phyloP scores from a whole-genome alignment of 2,329 filamentous ascomycete genomes.

The Penicillium brevicompactum region DNA sequence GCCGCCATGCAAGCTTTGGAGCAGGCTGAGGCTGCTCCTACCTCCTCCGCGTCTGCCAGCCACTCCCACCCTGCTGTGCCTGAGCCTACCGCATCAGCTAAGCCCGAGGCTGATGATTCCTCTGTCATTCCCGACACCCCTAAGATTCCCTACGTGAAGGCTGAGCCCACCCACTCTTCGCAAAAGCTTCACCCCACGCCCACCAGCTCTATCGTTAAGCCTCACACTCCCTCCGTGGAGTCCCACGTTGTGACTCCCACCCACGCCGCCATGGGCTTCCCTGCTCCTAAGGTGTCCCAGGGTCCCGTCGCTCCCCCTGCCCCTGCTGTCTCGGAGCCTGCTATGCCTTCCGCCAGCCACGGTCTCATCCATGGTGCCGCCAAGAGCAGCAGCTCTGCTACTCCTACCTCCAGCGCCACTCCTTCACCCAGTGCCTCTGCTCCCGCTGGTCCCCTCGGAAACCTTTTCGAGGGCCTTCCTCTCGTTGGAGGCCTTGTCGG shows the following conservation, averaged over 20 bases:
- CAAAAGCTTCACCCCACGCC: neutral
- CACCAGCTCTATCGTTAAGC: neutral
- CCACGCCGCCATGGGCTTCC: slow-evolving; percentile 2
- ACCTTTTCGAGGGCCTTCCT: slow-evolving; percentile 1
- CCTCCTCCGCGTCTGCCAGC: neutral
- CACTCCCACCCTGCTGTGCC: too few relatives aligned
- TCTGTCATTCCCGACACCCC: neutral
- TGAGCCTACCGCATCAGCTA: neutral
- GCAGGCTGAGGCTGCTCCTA: slow-evolving; percentile 8
- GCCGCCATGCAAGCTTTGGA: slow-evolving; percentile 18
- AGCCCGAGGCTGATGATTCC: neutral
- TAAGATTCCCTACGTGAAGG: neutral
- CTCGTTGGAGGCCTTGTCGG: slow-evolving; percentile 11
- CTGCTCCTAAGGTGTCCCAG: slow-evolving; percentile 4
- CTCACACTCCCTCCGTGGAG: neutral
- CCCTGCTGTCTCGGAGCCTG: neutral
- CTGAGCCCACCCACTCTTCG: neutral
- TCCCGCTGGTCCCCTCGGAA: neutral
- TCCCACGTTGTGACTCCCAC: neutral
- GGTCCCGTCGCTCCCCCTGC: neutral
- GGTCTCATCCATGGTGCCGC: neutral
- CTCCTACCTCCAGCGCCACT: slow-evolving; percentile 10
- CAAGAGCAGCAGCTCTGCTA: slow-evolving; percentile 8
- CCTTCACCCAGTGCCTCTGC: slow-evolving; percentile 8
- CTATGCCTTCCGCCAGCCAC: neutral